Evolutionary conservation across 208 protist species (phyloP).

Genomic region (Strigomonas culicis): DNA sequence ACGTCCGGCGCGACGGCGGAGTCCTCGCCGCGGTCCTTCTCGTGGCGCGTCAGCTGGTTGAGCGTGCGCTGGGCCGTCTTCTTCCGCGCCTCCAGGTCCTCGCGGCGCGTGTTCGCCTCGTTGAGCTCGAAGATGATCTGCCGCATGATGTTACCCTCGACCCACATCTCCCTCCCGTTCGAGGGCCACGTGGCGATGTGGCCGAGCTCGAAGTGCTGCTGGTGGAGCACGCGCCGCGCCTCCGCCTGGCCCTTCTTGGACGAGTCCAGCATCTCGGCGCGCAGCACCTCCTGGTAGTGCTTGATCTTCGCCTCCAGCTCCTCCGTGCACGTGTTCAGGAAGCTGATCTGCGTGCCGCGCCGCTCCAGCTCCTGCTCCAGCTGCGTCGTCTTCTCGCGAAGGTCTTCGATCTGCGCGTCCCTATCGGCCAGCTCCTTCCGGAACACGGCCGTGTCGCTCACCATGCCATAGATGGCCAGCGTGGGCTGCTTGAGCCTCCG

Average conservation of each 20-base stretch:
- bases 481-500: constrained; percentile 59
- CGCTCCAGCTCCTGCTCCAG: constrained; percentile 24
- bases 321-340: constrained; percentile 24
- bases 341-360: constrained; percentile 25
- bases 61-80: constrained; percentile 45
- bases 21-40: constrained; percentile 50
- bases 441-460: constrained; percentile 44
- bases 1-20: constrained; percentile 22
- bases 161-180: constrained; percentile 62
- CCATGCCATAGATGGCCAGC: constrained; percentile 51
- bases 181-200: constrained; percentile 51
- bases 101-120: constrained; percentile 31
- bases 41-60: constrained; percentile 47
- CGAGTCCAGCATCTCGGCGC: constrained; percentile 44
- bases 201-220: constrained; percentile 74
- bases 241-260: constrained; percentile 36
- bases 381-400: constrained; percentile 21
- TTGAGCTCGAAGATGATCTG: constrained; percentile 41
- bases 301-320: constrained; percentile 19
- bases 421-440: constrained; percentile 52
- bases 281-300: constrained; percentile 48
- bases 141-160: constrained; percentile 56
- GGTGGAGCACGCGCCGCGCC: constrained; percentile 54
- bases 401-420: constrained; percentile 50
- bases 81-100: constrained; percentile 53